A percentile compares a stretch with the other conserved stretches of the same genome.
Evolutionary conservation across 768 basidiomycete species (phyloP).

Genomic region (Panus rudis): DNA sequence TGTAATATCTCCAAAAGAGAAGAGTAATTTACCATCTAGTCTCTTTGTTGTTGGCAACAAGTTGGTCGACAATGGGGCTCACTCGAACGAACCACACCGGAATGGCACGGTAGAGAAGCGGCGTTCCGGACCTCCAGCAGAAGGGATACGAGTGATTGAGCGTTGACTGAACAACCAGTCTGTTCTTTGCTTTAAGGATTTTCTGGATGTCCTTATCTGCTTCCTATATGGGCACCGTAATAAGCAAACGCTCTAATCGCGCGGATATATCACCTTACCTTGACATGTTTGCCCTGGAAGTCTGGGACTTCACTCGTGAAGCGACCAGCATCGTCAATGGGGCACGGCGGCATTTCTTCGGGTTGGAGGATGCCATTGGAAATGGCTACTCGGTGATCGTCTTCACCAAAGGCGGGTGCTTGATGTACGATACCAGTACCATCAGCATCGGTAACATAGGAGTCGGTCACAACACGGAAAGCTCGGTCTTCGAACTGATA

Average conservation of each 20-base stretch:
- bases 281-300: conserved; percentile 83
- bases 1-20: neutral
- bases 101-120: conserved; percentile 92
- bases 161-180: conserved; percentile 82
- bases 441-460: conserved; percentile 87
- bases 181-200: conserved; percentile 76
- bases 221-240: conserved; percentile 37
- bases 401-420: conserved; percentile 97
- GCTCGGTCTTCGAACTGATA: conserved; percentile 82
- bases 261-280: conserved; percentile 40
- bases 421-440: conserved; percentile 99
- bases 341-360: conserved; percentile 95
- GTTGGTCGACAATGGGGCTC: conserved; percentile 72
- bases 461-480: conserved; percentile 83
- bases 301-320: conserved; percentile 90
- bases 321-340: conserved; percentile 81
- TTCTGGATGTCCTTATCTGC: conserved; percentile 96
- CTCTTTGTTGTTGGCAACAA: conserved; percentile 83
- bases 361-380: conserved; percentile 73
- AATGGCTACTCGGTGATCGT: conserved; percentile 92
- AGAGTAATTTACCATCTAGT: conserved; percentile 65
- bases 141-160: conserved; percentile 90
- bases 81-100: conserved; percentile 96
- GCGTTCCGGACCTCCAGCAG: conserved; percentile 98
- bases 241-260: neutral